Evolutionary conservation across 2,329 filamentous ascomycete genomes (phyloP), one percentile per base, ranked within the genome.

Genomic region (Botrytis tulipae): DNA sequence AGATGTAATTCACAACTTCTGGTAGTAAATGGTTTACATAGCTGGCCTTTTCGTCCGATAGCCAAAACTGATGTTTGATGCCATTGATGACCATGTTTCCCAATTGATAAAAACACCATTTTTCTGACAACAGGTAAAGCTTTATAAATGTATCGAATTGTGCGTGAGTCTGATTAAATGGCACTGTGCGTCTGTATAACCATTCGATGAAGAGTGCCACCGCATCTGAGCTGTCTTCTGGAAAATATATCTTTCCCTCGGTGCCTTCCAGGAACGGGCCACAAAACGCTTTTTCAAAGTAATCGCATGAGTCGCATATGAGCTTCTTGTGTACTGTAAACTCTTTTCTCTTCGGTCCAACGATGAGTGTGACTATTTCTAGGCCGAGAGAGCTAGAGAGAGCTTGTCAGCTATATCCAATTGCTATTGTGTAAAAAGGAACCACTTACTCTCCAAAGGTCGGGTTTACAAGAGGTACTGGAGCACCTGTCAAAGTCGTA

Each of bases 51-150:
- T 35, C 3, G 16, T 60, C 57, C 16, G 32, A 60, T 37, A 35
- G 20, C 57, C 32, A 60, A 10, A 37, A 60, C 8, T 22, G 35
- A 20, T 35, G 3, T 65, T 14, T 44, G 20, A 75, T 73, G 7
- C 5, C 7, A 35, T 73, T 63, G 48, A 75, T 76, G 16, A 62
- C 62, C 18, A 54, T 42, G 40, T 75, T 70, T 8, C 25, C 42
- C n/a, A 74, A 48, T 1, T 46, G 20, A 2, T 35, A 16, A 35
- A 69, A 8, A 37, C 65, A 73, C 8, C 73, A 35, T 46, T 74
- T 76, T 37, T 74, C 72, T 7, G 68, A 63, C 9, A 75, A 59
- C 35, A 75, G 32, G n/a, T 74, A 74, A 8, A 75, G 62, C 20
- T 73, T 71, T 60, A 37, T 60, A 7, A 60, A 25, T 12, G 57